Conservation (phyloP, 805 yeast species). For the Saturnispora sanitii region DNA sequence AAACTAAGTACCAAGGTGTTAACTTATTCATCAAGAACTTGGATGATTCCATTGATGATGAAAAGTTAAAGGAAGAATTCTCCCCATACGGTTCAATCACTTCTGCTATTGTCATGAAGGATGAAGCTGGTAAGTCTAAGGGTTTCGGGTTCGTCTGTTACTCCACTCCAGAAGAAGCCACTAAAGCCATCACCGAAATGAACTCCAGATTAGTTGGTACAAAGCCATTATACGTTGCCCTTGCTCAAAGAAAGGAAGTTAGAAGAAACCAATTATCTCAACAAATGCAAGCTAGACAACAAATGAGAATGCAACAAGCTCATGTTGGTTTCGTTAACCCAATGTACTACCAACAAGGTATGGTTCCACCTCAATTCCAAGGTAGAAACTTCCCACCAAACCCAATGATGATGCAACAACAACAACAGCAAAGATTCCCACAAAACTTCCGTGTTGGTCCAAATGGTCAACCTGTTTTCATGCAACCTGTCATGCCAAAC, state of each 20-base stretch:
- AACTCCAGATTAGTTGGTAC: constrained; percentile 91
- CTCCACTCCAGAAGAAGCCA: constrained; percentile 97
- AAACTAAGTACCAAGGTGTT: constrained; percentile 93
- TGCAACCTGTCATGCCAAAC: constrained; percentile 70
- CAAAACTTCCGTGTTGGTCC: constrained; percentile 57
- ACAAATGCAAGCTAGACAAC: constrained; percentile 97
- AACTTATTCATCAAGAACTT: constrained; percentile 94
- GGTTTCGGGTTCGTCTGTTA: constrained; percentile 98
- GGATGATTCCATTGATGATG: constrained; percentile 89
- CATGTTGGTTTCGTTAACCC: constrained; percentile 79
- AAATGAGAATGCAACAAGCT: constrained; percentile 96
- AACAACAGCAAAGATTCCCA: constrained; percentile 49
- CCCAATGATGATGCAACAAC: constrained; percentile 63
- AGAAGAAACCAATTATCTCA: constrained; percentile 96
- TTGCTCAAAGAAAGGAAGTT: constrained; percentile 97
- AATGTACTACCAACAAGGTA: constrained; percentile 76
- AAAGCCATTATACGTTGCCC: constrained; percentile 96
- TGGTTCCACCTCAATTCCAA: constrained; percentile 33
- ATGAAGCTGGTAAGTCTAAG: constrained; percentile 88
- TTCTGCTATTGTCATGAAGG: constrained; percentile 93
- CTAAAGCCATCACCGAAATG: constrained; percentile 97
- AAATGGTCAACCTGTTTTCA: constrained; percentile 81
- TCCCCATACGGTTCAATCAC: constrained; percentile 90
- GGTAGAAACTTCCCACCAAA: constrained; percentile 77
- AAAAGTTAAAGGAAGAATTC: constrained; percentile 83